Evolutionary conservation across 1,139 yeast genomes (phyloP).

Genomic region (Lodderomyces oxycetoniae): DNA sequence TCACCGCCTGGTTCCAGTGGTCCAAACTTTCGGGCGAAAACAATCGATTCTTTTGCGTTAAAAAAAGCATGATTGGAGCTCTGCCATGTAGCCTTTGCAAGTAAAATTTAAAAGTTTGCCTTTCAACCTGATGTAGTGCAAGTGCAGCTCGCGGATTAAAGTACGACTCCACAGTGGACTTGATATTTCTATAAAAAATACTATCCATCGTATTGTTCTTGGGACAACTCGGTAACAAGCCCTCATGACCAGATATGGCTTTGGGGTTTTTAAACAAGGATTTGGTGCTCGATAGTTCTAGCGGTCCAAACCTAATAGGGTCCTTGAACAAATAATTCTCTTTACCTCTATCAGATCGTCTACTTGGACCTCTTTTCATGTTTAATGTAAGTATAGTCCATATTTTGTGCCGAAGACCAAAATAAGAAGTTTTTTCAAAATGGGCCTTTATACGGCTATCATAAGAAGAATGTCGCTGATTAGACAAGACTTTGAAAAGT

Average conservation of each 20-base stretch:
- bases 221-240: constrained; percentile 1
- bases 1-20: constrained; percentile 23
- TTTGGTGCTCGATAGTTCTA: constrained; percentile 6
- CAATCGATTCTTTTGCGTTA: constrained; percentile 27
- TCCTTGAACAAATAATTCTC: constrained; percentile 4
- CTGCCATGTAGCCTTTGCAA: constrained; percentile 19
- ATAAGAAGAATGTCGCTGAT: constrained; percentile 1
- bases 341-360: constrained; percentile 1
- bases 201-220: not conserved
- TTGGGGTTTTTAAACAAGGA: constrained; percentile 5
- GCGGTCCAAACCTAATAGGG: constrained; percentile 8
- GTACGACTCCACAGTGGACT: constrained; percentile 19
- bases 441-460: not conserved
- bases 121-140: constrained; percentile 13
- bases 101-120: constrained; percentile 29
- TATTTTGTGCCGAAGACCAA: constrained; percentile 1
- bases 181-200: constrained; percentile 1
- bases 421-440: constrained; percentile 3
- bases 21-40: constrained; percentile 25
- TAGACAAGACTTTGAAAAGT: constrained; percentile 3
- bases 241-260: not conserved
- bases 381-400: constrained; percentile 5
- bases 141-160: constrained; percentile 18
- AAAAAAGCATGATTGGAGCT: constrained; percentile 31
- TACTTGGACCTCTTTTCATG: not conserved